Base-by-base conservation (phyloP, 1,284 basidiomycete genomes). In the Rhodofomes roseus region DNA sequence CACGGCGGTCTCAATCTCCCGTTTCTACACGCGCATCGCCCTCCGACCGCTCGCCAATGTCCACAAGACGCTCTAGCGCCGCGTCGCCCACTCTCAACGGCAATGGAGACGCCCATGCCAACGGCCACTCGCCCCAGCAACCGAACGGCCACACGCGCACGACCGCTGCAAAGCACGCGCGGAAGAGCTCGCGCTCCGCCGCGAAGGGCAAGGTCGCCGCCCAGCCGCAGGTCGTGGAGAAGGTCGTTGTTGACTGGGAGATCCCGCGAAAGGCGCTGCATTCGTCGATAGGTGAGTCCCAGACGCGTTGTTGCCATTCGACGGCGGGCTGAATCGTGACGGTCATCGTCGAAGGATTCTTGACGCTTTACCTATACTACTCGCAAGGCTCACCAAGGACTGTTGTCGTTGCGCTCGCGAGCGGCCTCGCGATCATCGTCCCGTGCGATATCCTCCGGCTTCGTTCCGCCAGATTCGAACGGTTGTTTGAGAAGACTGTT, bases 181-280 rank as follows among this genome's bases (percentile, higher is more conserved):
- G 50, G 5, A 52, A 52, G 50, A n/a, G 31, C n/a, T 52, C 50
- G 2, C 50, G 50, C 27, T 36, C 41, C 1, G 22, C 54, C 2
- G n/a, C 54, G 23, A 43, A 50, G 34, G 52, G 41, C 2, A 40
- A 25, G 4, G 43, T 27, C 34, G 16, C 20, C 2, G 7, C 18
- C 6, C 40, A 20, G 11, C 16, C 34, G 22, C 7, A 22, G 16
- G 7, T 36, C 53, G 46, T 57, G 31, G 40, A 39, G 29, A 60
- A 68, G 66, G 58, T 63, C 43, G 68, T 65, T 18, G 73, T 83
- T 36, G 80, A 85, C 67, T 91, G 86, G 85, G 95, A 98, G 78
- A 90, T 98, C 56, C 96, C 96, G 1, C 81, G 96, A 66, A 98
- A 98, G 76, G 75, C 86, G 16, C 76, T 98, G 51, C 96, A 98